Evolutionary conservation across 2,329 filamentous ascomycete species (phyloP).

Genomic region (Arthrinium phaeospermum): DNA sequence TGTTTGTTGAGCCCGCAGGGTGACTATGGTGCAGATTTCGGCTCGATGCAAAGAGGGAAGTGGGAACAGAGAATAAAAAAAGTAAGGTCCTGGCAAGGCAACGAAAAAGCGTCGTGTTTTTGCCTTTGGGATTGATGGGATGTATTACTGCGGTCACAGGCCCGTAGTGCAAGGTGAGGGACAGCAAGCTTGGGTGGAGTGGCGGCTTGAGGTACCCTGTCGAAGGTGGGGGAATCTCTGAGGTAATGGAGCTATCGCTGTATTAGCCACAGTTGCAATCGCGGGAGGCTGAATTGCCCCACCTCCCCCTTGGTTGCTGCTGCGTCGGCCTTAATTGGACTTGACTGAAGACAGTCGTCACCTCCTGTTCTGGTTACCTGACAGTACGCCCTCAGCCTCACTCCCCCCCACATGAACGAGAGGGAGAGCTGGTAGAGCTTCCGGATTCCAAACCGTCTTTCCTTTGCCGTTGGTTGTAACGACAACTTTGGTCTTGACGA

Average conservation of each 20-base stretch:
- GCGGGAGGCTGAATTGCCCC: constrained; percentile 3
- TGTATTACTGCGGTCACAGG: background rate
- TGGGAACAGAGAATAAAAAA: background rate
- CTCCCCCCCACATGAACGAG: constrained; percentile 10
- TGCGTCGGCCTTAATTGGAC: background rate
- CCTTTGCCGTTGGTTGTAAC: constrained; percentile 10
- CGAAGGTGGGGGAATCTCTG: constrained; percentile 12
- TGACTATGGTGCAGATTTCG: background rate
- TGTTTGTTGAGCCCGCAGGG: background rate
- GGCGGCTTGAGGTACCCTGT: constrained; percentile 12
- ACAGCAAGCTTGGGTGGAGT: constrained; percentile 13
- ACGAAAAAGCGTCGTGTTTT: constrained; percentile 17
- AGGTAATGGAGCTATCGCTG: background rate
- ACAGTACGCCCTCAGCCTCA: constrained; percentile 12
- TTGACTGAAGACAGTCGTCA: background rate
- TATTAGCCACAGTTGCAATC: background rate
- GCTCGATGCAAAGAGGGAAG: background rate
- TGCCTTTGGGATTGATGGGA: constrained; percentile 2
- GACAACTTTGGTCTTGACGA: constrained; percentile 18
- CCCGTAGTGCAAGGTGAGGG: background rate
- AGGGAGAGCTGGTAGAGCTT: constrained; percentile 16
- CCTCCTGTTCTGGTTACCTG: constrained; percentile 1
- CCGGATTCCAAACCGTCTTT: background rate
- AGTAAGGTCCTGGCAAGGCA: background rate
- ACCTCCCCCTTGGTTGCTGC: background rate